Base-by-base conservation (phyloP, 2,329 filamentous ascomycete species). In the Thelonectria rubi region DNA sequence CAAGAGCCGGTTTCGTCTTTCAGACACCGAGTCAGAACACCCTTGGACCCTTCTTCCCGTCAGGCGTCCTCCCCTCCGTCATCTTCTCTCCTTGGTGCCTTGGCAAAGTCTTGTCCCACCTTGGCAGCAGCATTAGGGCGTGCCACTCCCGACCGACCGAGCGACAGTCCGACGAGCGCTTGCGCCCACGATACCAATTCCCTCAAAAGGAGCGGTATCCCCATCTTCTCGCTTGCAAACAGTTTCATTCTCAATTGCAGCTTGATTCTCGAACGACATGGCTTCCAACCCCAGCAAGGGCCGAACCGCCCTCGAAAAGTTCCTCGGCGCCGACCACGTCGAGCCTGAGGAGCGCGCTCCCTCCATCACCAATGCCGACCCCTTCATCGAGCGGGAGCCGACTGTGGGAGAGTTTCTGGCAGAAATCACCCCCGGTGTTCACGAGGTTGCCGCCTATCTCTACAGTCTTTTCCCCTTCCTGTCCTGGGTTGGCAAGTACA, bases 401-500 rank as follows among this genome's bases (percentile, higher is more conserved):
- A 80, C 79, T 10, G 74, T 80, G n/a, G 64, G 59, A 6, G 79
- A 81, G 61, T 81, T 77, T 61, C 58, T 81, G n/a, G 62, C 70
- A 15, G 77, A 80, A 52, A 69, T 79, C 15, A 70, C 73, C 0
- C 79, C 80, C 3, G 71, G 75, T 1, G 18, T 62, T n/a, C 69
- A 62, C 1, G 72, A 72, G 7, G 55, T 77, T 8, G 69, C 62
- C 7, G 57, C 55, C 37, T 82, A 82, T 62, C 37, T 81, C 52
- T 73, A 72, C 59, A 76, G 73, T 62, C 70, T 84, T 17, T 84
- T 84, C 63, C 82, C 82, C 2, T 84, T 83, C 68, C 68, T 79
- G 60, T 75, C 74, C 14, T 84, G 82, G 82, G 81, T 84, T 55
- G 78, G 78, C 64, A 82, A 81, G 55, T 84, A 84, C 70, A 84